phyloP scores from a whole-genome alignment of 345 rosid genomes.

The Populus simonii region DNA sequence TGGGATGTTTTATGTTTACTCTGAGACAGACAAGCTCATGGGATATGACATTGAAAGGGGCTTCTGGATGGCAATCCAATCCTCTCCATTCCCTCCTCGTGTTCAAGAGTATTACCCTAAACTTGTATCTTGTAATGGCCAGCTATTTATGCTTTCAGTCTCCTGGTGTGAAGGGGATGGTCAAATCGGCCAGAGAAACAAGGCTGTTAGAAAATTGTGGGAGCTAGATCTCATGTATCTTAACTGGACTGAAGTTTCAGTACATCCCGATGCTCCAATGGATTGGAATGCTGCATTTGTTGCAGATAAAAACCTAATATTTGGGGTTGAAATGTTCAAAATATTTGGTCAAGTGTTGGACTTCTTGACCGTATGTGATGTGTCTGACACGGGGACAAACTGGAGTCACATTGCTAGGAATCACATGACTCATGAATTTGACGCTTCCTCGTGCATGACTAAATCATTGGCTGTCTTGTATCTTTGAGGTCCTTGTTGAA shows the following conservation, averaged over 20 bases:
- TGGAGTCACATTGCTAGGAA: slow-evolving; percentile 87
- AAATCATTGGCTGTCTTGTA: slow-evolving; percentile 75
- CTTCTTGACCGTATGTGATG: slow-evolving; percentile 64
- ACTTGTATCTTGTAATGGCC: slow-evolving; percentile 72
- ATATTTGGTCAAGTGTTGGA: slow-evolving; percentile 92
- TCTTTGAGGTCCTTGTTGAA: slow-evolving; percentile 35
- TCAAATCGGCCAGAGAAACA: slow-evolving; percentile 89
- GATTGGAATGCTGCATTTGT: slow-evolving; percentile 96
- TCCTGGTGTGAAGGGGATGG: slow-evolving; percentile 99
- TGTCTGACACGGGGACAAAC: slow-evolving; percentile 37
- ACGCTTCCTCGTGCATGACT: slow-evolving; percentile 78
- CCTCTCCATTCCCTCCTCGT: slow-evolving; percentile 80
- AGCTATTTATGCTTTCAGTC: slow-evolving; percentile 80
- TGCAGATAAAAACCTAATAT: slow-evolving; percentile 58
- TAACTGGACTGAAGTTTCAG: slow-evolving; percentile 71
- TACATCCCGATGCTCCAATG: slow-evolving; percentile 99
- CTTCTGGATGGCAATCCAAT: slow-evolving; percentile 79
- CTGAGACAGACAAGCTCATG: slow-evolving; percentile 82
- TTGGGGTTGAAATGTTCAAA: slow-evolving; percentile 96
- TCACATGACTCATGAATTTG: slow-evolving; percentile 67
- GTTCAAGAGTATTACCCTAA: slow-evolving; percentile 90
- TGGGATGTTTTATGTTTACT: slow-evolving; percentile 81
- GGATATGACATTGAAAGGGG: slow-evolving; percentile 91
- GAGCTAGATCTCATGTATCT: slow-evolving; percentile 87
- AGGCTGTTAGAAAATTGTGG: slow-evolving; percentile 93